phyloP scores from a whole-genome alignment of 176 grass and related monocot species.

The Eleusine indica region DNA sequence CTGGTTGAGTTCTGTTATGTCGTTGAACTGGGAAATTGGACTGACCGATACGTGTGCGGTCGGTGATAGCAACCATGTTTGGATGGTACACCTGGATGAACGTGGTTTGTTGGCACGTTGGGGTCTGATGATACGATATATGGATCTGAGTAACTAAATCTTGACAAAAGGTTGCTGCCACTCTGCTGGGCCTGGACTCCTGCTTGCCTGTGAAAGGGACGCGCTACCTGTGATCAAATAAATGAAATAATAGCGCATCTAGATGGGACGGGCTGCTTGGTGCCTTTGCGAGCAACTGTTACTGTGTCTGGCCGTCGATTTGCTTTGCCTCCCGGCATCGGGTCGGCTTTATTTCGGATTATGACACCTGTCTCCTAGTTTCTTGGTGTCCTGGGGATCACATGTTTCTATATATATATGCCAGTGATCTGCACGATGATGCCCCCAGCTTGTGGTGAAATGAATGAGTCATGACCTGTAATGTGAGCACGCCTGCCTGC shows the following conservation, averaged over 20 bases:
- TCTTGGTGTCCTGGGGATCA: conserved; percentile 8
- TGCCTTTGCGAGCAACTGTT: neutral
- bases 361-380: conserved; percentile 17
- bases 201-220: conserved; percentile 34
- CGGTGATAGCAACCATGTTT: conserved; percentile 34
- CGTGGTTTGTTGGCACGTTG: conserved; percentile 35
- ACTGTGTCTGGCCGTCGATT: conserved; percentile 30
- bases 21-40: conserved; percentile 30
- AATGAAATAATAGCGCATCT: neutral
- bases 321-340: conserved; percentile 13
- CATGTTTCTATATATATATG: neutral
- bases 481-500: conserved; percentile 15
- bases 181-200: conserved; percentile 24
- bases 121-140: conserved; percentile 37
- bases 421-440: neutral
- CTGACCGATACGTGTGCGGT: conserved; percentile 7
- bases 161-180: conserved; percentile 43
- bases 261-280: conserved; percentile 13
- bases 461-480: neutral
- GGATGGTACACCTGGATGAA: conserved; percentile 30
- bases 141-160: conserved; percentile 37
- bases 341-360: conserved; percentile 27
- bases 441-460: neutral
- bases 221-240: conserved; percentile 44
- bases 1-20: conserved; percentile 8